These are phyloP conservation scores for Leptomonas pyrrhocoris DNA, from an alignment of 208 protist genomes.

Conservation along the genomic window DNA sequence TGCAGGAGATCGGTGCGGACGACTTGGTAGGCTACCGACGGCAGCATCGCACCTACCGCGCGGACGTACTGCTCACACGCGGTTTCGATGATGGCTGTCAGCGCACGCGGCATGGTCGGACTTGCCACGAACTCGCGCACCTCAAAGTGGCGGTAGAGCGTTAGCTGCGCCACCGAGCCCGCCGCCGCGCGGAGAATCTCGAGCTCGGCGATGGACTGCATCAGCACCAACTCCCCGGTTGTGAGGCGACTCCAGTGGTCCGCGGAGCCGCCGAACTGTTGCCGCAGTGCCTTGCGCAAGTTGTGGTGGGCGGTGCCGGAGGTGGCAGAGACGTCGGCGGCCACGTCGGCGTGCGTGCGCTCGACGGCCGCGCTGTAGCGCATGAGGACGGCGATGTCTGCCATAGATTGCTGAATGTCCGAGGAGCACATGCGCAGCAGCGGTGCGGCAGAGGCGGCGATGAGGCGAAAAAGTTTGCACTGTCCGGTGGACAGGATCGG, in stretches of 20 bases:
- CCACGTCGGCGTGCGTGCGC: conserved; percentile 16
- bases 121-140: conserved; percentile 83
- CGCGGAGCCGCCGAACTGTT: conserved; percentile 30
- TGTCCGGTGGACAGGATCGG: conserved; percentile 40
- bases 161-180: conserved; percentile 74
- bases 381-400: conserved; percentile 67
- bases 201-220: conserved; percentile 63
- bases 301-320: conserved; percentile 15
- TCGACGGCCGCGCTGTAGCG: conserved; percentile 41
- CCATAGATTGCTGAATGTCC: conserved; percentile 77
- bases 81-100: conserved; percentile 47
- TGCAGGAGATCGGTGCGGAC: conserved; percentile 59
- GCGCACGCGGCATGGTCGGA: conserved; percentile 42
- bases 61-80: conserved; percentile 59
- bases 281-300: conserved; percentile 24
- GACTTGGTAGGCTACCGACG: conserved; percentile 49
- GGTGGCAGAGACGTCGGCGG: conserved; percentile 23
- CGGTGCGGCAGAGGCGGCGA: conserved; percentile 65
- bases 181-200: conserved; percentile 77
- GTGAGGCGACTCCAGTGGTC: conserved; percentile 47
- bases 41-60: conserved; percentile 43
- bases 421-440: conserved; percentile 82
- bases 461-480: conserved; percentile 52
- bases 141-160: conserved; percentile 81
- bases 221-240: conserved; percentile 68